Percentiles rank a stretch among this genome's conserved stretches.
Conservation (phyloP, 495 filamentous ascomycete genomes). For the Aspergillus cavernicola region DNA sequence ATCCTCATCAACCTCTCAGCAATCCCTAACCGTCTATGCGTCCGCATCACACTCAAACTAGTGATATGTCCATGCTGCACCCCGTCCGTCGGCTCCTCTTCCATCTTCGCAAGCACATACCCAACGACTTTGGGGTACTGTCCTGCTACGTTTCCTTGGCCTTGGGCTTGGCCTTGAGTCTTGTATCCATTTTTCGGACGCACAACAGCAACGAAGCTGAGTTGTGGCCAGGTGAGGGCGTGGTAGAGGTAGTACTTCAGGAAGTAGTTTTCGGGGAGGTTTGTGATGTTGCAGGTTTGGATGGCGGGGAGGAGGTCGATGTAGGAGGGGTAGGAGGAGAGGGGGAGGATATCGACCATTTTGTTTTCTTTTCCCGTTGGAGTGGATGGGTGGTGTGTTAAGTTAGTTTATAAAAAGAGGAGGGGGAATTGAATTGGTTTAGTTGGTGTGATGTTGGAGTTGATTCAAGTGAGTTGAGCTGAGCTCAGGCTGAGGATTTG, state of each 20-base stretch:
- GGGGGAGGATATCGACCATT: slow-evolving; percentile 52
- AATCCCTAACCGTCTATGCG: slow-evolving; percentile 83
- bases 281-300: slow-evolving; percentile 97
- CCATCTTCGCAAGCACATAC: slow-evolving; percentile 99
- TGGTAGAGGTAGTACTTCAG: slow-evolving; percentile 99
- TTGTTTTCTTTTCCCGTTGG: slow-evolving; percentile 17
- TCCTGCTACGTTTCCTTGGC: slow-evolving; percentile 48
- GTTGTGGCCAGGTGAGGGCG: slow-evolving; percentile 94
- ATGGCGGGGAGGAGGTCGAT: slow-evolving; percentile 79
- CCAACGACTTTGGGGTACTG: slow-evolving; percentile 97
- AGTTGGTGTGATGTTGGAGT: neutral
- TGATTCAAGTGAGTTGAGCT: neutral
- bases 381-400: too few relatives aligned
- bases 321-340: slow-evolving; percentile 47
- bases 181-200: slow-evolving; percentile 62
- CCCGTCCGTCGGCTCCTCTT: slow-evolving; percentile 91
- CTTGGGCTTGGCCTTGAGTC: too few relatives aligned
- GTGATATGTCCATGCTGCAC: slow-evolving; percentile 96
- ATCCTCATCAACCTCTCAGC: slow-evolving; percentile 97
- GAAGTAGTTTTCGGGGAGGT: slow-evolving; percentile 99
- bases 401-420: neutral
- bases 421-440: neutral
- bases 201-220: slow-evolving; percentile 95
- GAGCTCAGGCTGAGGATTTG: neutral
- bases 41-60: slow-evolving; percentile 91